A percentile compares a stretch with the other conserved stretches of the same genome.
These are phyloP conservation scores for Canavalia ensiformis DNA, from an alignment of 306 rosid genomes.

Conservation along the genomic window DNA sequence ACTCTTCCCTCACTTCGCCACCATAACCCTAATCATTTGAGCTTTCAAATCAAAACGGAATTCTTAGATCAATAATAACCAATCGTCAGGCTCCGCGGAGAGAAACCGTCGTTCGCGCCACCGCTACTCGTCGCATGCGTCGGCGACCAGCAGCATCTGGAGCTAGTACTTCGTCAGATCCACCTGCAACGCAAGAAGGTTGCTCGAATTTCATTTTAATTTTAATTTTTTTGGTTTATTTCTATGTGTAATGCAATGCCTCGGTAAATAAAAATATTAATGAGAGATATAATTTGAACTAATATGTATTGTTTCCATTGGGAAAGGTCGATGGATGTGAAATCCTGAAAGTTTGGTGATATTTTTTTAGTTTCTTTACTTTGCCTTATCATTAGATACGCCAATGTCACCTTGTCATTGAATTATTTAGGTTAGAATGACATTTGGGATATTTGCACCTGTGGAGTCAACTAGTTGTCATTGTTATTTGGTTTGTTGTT, in stretches of 20 bases:
- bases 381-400: background rate
- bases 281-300: background rate
- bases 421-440: slow-evolving; percentile 6
- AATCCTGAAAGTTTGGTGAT: slow-evolving; percentile 3
- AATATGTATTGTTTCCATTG: slow-evolving; percentile 6
- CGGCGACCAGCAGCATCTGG: slow-evolving; percentile 85
- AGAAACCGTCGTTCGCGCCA: slow-evolving; percentile 80
- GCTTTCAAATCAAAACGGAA: background rate
- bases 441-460: background rate
- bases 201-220: background rate
- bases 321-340: slow-evolving; percentile 14
- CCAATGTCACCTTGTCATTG: background rate
- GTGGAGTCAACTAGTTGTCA: slow-evolving; percentile 31
- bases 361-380: background rate
- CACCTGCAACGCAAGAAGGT: slow-evolving; percentile 74
- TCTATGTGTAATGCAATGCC: background rate
- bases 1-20: slow-evolving; percentile 3
- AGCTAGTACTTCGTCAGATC: slow-evolving; percentile 82
- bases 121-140: slow-evolving; percentile 87
- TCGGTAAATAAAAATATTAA: slow-evolving; percentile 18
- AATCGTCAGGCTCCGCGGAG: slow-evolving; percentile 68
- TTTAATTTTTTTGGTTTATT: background rate
- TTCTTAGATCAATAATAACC: slow-evolving; percentile 13
- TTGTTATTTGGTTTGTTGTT: slow-evolving; percentile 23
- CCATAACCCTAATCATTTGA: slow-evolving; percentile 39